A percentile compares a stretch with the other conserved stretches of the same genome.
Evolutionary conservation across 352 stramenopile species (phyloP).

Genomic region (Phytophthora crassamura): DNA sequence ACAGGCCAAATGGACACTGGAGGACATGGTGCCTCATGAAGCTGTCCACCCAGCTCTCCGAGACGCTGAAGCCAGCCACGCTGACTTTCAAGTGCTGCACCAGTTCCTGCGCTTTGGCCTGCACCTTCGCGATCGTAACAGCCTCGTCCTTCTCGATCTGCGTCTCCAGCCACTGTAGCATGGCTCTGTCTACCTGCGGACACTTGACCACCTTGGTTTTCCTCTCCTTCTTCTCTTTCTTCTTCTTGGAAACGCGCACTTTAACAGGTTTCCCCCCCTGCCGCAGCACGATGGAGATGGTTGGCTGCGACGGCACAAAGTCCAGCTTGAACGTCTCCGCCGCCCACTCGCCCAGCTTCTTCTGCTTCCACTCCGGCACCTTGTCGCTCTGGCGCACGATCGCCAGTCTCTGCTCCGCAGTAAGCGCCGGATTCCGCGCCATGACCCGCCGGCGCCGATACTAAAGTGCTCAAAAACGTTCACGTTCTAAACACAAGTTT

Average conservation of each 20-base stretch:
- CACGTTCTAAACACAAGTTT: too few species aligned
- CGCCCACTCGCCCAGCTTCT: slow-evolving; percentile 68
- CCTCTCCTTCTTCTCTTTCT: slow-evolving; percentile 49
- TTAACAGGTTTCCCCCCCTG: slow-evolving; percentile 48
- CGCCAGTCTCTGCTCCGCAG: slow-evolving; percentile 66
- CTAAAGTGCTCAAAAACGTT: too few species aligned
- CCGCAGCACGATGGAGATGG: slow-evolving; percentile 78
- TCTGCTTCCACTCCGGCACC: slow-evolving; percentile 69
- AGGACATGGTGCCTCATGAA: slow-evolving; percentile 39
- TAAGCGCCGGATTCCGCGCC: slow-evolving; percentile 49
- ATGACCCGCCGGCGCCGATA: slow-evolving; percentile 10
- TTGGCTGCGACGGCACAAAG: slow-evolving; percentile 73
- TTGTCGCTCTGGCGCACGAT: slow-evolving; percentile 76
- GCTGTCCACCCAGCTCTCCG: slow-evolving; percentile 37
- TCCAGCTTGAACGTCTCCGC: slow-evolving; percentile 62
- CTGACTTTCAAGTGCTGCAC: slow-evolving; percentile 12
- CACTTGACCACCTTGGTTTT: slow-evolving; percentile 65
- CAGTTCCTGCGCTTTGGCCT: slow-evolving; percentile 23
- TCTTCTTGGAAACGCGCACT: slow-evolving; percentile 48
- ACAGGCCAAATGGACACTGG: slow-evolving; percentile 33
- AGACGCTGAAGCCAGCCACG: slow-evolving; percentile 33
- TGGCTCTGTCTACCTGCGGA: slow-evolving; percentile 65
- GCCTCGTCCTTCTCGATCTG: slow-evolving; percentile 35
- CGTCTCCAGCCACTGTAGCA: slow-evolving; percentile 64
- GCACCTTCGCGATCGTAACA: slow-evolving; percentile 20